phyloP scores from a whole-genome alignment of 305 asterid genomes.

The Fraxinus floribunda region DNA sequence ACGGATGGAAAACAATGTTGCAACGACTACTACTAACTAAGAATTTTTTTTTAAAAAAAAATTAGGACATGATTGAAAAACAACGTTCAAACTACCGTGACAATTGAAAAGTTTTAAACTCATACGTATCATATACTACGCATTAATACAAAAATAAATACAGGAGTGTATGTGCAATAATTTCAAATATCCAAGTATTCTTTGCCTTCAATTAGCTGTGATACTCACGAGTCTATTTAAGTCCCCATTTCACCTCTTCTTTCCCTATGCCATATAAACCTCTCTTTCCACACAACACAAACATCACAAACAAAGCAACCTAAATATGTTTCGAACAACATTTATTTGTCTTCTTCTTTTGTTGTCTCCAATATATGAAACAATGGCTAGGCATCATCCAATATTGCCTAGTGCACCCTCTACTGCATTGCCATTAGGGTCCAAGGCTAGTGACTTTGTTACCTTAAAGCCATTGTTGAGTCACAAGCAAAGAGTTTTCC shows the following conservation, averaged over 20 bases:
- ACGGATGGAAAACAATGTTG: background rate
- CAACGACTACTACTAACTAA: background rate
- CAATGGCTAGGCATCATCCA: conserved; percentile 46
- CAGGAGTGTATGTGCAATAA: background rate
- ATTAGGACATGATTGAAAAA: background rate
- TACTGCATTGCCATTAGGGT: conserved; percentile 27
- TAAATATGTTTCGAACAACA: conserved; percentile 15
- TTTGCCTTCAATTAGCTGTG: conserved; percentile 11
- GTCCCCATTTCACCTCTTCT: conserved; percentile 22
- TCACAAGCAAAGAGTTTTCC: conserved; percentile 33
- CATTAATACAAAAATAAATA: background rate
- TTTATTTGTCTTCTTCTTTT: conserved; percentile 33
- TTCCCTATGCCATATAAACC: conserved; percentile 17
- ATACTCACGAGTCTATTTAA: conserved; percentile 57
- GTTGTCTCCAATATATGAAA: conserved; percentile 25
- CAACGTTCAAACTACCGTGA: background rate
- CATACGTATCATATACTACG: background rate
- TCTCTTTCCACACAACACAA: background rate
- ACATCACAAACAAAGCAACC: background rate
- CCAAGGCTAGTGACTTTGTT: conserved; percentile 2
- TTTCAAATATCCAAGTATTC: conserved; percentile 27
- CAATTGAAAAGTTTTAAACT: background rate
- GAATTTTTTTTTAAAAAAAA: background rate
- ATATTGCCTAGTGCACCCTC: conserved; percentile 59
- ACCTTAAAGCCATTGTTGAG: conserved; percentile 36